Base-by-base conservation (phyloP, 768 basidiomycete genomes). In the Boletellus emodensis region DNA sequence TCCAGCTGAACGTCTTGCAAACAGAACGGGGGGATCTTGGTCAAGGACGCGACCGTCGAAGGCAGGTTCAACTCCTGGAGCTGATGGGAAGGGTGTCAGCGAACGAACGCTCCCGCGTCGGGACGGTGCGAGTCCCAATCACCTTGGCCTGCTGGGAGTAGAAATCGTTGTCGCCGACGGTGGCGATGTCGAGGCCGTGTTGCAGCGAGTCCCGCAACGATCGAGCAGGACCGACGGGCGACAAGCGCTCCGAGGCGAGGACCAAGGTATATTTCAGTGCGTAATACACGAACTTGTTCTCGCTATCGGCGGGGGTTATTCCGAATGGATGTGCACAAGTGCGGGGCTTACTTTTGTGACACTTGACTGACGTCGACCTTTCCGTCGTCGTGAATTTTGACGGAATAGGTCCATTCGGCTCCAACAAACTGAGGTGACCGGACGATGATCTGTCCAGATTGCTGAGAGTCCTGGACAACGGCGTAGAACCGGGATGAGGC, bases 401-500 rank as follows among this genome's bases (percentile, higher is more conserved):
- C 76, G 20, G 67, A 60, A 67, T 94, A 95, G 13, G 67, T 69
- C 94, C 94, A 97, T 13, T 74, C 75, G 1, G 91, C 87, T 52
- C 79, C 73, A n/a, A 79, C 56, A 65, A 99, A 99, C 66, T 98
- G 96, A 15, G 94, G 94, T 5, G 94, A 94, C 66, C 82, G 78
- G 37, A 97, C 91, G 52, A 75, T 70, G 63, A 98, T 82, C 54
- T 68, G 73, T 56, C 71, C 49, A 14, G 64, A 40, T 26, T 57
- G 56, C 22, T 49, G 53, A 43, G 46, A 40, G 33, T 75, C 69
- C 42, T 71, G 75, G 42, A 94, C 74, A 58, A 83, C 80, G 20
- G 93, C 85, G 70, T 94, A 98, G 72, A 99, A 98, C 36, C 96
- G 82, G 18, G 93, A 92, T 11, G 91, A 91, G 14, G 95, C 94